Evolutionary conservation across 352 stramenopile genomes (phyloP), one percentile per base, ranked within the genome.

Genomic region (Thalassiosira livingstoniorum): DNA sequence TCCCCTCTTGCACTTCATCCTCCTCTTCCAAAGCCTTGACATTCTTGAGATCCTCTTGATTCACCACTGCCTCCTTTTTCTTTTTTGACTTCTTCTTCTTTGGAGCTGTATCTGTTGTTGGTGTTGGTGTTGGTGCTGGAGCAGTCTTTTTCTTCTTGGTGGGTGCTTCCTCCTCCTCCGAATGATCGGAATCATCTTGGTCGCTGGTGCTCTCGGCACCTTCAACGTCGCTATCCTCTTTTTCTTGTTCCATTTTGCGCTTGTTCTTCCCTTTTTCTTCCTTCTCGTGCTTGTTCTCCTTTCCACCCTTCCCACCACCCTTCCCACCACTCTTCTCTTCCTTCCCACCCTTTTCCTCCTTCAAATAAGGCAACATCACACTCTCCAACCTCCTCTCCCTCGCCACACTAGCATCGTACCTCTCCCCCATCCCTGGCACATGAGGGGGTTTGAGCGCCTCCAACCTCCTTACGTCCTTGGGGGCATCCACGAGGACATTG

Each of bases 351-450:
- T 32, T 10, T 55, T 47, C 53, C 7, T 47, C 63, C 25, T 43
- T 31, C 37, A 87, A 63, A 51, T 80, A 58, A 34, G 86, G 85
- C 75, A 78, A 54, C 11, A 80, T 70, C 39, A 68, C 85, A 23
- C 78, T 91, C 73, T 95, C 88, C 13, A 97, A 79, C 82, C 96
- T 96, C 74, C 97, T 95, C 53, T 98, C 90, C 85, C 98, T 97
- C 32, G 95, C 89, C 21, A 97, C 90, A 0, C 92, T 92, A 29
- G 91, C 83, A 55, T 98, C 94, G 31, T 95, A 93, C 75, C 97
- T 97, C 32, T 95, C 90, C 62, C 96, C 91, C 86, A 98, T 96
- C 64, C 95, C 90, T 39, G 91, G 92, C 37, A 94, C 87, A 58
- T 97, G 95, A 72, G 94, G 93, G 5, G 96, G 97, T 58, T 91